Base-by-base conservation (phyloP, 2,329 filamentous ascomycete species). In the Cladosporium sp. region DNA sequence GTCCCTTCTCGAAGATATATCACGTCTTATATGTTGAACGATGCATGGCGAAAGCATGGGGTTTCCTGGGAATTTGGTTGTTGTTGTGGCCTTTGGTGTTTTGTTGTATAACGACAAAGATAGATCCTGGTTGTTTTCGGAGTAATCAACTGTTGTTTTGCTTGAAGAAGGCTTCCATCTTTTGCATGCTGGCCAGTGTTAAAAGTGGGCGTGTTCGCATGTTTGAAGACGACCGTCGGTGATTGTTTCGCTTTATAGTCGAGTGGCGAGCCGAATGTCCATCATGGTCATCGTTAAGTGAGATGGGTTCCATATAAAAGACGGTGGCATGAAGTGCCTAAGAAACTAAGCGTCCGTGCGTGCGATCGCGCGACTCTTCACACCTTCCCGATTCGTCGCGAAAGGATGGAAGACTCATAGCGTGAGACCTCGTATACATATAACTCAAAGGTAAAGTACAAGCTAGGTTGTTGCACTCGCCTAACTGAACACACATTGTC, bases 321-420 rank as follows among this genome's bases (percentile, higher is more conserved):
- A 24, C 41, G 41, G n/a, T 47, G 41, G 41, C 41, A 47, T 47
- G 8, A 24, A 21, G 41, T 47, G 12, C 28, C 28, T 30, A 6
- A 24, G 41, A 47, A 47, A 21, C 41, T 47, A 47, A 47, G 41
- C 41, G 41, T 47, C 41, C 41, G 41, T 47, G 41, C 41, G 41
- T n/a, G n/a, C n/a, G 41, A 47, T 47, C 41, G 41, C 41, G 41
- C 41, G 41, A 21, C n/a, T 47, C 52, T 41, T 58, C 34, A 58
- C 55, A 60, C 58, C 58, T 60, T 60, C 58, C 58, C 21, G 47
- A 49, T 49, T 26, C 38, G 58, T 60, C 55, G 2, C 24, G 1
- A 30, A 2, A 26, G 30, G 32, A 32, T 57, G 54, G 55, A 36
- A 58, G 55, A 58, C 55, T 58, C 55, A 58, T 58, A 36, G 21